Base-by-base conservation (phyloP, 768 basidiomycete species). In the Hysterangium stoloniferum region DNA sequence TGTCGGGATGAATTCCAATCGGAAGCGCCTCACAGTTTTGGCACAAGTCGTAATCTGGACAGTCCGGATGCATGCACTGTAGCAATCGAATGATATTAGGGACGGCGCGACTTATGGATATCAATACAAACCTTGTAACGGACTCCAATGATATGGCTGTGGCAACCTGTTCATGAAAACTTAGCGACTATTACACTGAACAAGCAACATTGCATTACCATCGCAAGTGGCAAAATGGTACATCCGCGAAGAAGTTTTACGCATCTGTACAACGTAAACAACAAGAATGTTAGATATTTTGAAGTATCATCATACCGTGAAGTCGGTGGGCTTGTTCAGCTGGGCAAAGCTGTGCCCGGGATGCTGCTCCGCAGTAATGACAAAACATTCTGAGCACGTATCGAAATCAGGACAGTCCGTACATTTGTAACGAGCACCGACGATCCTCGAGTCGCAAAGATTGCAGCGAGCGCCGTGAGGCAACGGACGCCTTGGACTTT, bases 1-100 rank as follows among this genome's bases (percentile, higher is more conserved):
- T 76, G 11, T 62, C 52, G 0, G 87, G 86, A 62, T 94, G 90
- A 11, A 86, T 70, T 4, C 80, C 66, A 53, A 91, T 85, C 0
- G 90, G 90, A 51, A 79, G 72, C 4, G 87, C 81, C 66, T 92
- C 90, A 65, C 91, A 94, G 46, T 64, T 64, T 52, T 73, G 70
- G 66, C 90, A 94, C 15, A 93, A 72, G 59, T 94, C 91, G 57
- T 80, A 91, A 63, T 92, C 86, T 0, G 76, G 73, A 66, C 91
- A 94, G 3, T 69, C 66, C 12, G 78, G 72, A 60, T 90, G 80
- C 78, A 88, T 81, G 66, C 91, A 94, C 84, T 86, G 55, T 27
- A n/a, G n/a, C 1, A 19, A 41, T 38, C 19, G 28, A 29, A 3
- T 12, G 15, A 37, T 15, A 3, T n/a, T 38, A 6, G 13, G 38